phyloP scores from a whole-genome alignment of 2,329 filamentous ascomycete genomes.

The Tetracladium maxilliforme region DNA sequence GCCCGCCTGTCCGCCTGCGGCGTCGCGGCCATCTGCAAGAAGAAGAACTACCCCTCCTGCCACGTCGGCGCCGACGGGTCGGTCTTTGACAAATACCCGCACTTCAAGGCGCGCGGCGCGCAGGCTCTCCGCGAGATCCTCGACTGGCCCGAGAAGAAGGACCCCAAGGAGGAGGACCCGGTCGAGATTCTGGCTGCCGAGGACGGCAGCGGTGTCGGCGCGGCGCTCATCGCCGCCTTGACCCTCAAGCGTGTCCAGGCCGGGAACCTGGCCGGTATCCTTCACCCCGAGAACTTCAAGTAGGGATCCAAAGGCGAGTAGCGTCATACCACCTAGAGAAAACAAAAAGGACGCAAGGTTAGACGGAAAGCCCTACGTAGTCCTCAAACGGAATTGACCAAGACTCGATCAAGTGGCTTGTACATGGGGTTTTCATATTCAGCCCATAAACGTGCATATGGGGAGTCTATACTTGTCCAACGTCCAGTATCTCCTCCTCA shows the following conservation, averaged over 20 bases:
- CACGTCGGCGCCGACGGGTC: conserved; percentile 95
- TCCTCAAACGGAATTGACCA: too few relatives aligned
- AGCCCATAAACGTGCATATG: conserved; percentile 59
- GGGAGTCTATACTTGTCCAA: conserved; percentile 65
- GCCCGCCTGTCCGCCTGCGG: conserved; percentile 89
- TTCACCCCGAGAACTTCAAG: conserved; percentile 48
- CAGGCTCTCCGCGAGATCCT: conserved; percentile 86
- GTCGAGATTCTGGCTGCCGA: conserved; percentile 81
- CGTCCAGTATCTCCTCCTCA: conserved; percentile 81
- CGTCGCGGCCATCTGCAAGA: conserved; percentile 90
- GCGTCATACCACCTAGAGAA: too few relatives aligned
- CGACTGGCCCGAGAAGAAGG: conserved; percentile 69
- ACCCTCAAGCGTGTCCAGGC: conserved; percentile 49
- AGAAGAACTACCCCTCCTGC: conserved; percentile 78
- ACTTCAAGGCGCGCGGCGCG: conserved; percentile 90
- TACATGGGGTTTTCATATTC: conserved; percentile 9
- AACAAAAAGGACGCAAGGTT: too few relatives aligned
- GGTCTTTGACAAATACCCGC: conserved; percentile 98
- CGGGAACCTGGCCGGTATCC: conserved; percentile 48
- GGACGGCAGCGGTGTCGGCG: conserved; percentile 94
- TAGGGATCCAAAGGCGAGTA: too few relatives aligned
- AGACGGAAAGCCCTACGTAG: too few relatives aligned
- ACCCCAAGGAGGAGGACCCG: conserved; percentile 64
- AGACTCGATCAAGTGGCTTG: conserved; percentile 1
- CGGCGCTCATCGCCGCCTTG: conserved; percentile 75